Conservation (phyloP, 202 grass and related monocot species). For the Carex arenaria region DNA sequence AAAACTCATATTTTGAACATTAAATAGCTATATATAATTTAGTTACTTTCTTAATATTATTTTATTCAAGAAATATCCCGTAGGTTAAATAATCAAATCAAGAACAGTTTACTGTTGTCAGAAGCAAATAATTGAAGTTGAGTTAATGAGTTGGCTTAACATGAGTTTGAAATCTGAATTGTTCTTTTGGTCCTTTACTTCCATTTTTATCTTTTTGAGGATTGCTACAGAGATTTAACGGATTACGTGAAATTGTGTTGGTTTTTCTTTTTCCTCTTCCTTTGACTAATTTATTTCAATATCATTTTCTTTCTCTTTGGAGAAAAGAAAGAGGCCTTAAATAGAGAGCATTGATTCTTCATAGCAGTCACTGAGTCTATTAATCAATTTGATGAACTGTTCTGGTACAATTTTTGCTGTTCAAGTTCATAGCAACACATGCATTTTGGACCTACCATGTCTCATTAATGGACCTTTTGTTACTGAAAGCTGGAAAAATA, state of each 20-base stretch:
- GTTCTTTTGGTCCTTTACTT: background rate
- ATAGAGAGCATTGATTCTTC: background rate
- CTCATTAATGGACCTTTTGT: background rate
- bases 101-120: background rate
- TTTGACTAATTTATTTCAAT: background rate
- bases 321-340: background rate
- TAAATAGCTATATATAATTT: background rate
- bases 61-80: background rate
- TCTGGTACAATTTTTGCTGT: background rate
- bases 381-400: background rate
- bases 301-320: background rate
- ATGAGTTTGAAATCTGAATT: background rate
- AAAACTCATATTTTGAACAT: background rate
- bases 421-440: background rate
- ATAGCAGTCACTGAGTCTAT: background rate
- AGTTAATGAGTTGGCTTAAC: background rate
- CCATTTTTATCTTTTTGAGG: background rate
- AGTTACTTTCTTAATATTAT: background rate
- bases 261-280: background rate
- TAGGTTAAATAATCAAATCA: background rate
- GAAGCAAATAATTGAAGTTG: background rate
- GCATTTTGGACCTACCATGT: slow-evolving; percentile 7
- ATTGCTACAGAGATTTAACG: background rate
- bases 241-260: background rate
- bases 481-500: background rate